phyloP scores from a whole-genome alignment of 768 basidiomycete genomes.

The Paxillus rubicundulus region DNA sequence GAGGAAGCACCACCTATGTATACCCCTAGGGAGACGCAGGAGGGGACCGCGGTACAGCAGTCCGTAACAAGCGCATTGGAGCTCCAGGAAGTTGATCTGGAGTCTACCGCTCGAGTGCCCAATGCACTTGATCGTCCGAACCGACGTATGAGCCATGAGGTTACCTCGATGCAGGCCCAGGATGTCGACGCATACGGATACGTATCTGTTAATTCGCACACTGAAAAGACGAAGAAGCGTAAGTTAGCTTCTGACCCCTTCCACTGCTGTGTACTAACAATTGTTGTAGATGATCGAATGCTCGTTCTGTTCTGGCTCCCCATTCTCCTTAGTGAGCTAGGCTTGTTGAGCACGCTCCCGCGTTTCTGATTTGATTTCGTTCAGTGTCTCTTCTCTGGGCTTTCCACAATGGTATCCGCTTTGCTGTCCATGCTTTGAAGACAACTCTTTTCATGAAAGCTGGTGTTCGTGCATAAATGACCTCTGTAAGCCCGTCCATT shows the following conservation, averaged over 20 bases:
- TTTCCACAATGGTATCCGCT: constrained; percentile 51
- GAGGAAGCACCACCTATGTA: constrained; percentile 72
- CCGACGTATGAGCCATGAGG: constrained; percentile 47
- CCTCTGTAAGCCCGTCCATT: neutral
- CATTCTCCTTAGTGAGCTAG: constrained; percentile 70
- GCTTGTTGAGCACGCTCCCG: neutral
- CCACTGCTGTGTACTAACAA: constrained; percentile 1
- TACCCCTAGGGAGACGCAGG: constrained; percentile 52
- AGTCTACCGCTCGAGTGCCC: constrained; percentile 23
- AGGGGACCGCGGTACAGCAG: constrained; percentile 9
- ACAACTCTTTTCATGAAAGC: constrained; percentile 46
- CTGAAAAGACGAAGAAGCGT: constrained; percentile 64
- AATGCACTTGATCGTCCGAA: constrained; percentile 31
- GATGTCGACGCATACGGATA: constrained; percentile 71
- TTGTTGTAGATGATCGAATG: constrained; percentile 73
- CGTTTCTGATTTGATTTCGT: constrained; percentile 5
- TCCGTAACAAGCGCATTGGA: constrained; percentile 3
- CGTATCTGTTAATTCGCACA: constrained; percentile 45
- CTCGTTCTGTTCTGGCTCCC: constrained; percentile 84
- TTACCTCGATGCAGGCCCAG: constrained; percentile 52
- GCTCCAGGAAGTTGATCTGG: constrained; percentile 1
- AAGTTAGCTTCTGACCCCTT: constrained; percentile 13
- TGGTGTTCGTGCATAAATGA: constrained; percentile 34
- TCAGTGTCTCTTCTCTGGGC: constrained; percentile 64
- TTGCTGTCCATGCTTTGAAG: constrained; percentile 49